Conservation (phyloP, 768 basidiomycete species). For the Termitomyces sp. region DNA sequence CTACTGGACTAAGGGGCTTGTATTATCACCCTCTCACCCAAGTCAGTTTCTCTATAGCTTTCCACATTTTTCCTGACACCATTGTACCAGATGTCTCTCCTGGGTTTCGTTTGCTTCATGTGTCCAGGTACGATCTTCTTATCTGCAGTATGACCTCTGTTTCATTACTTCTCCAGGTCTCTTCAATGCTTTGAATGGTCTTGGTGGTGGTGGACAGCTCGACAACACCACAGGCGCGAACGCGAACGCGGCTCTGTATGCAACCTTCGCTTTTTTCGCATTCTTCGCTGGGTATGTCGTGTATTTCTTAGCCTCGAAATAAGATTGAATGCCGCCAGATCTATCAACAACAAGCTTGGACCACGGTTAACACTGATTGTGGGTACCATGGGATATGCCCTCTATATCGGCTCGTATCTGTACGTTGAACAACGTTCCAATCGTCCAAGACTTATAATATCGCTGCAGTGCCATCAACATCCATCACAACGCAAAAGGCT, state of each 20-base stretch:
- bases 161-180: conserved; percentile 45
- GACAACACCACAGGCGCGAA: conserved; percentile 67
- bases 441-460: neutral
- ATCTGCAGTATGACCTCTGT: neutral
- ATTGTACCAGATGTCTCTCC: conserved; percentile 41
- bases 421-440: conserved; percentile 30
- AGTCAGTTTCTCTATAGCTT: conserved; percentile 7
- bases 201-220: conserved; percentile 78
- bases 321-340: conserved; percentile 35
- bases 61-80: neutral
- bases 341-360: conserved; percentile 80
- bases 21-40: conserved; percentile 26
- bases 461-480: conserved; percentile 64
- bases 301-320: neutral
- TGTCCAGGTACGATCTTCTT: conserved; percentile 41
- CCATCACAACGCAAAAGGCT: conserved; percentile 57
- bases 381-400: conserved; percentile 73
- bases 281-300: conserved; percentile 34
- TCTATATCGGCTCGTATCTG: conserved; percentile 76
- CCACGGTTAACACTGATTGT: conserved; percentile 68
- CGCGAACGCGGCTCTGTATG: conserved; percentile 66
- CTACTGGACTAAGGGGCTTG: conserved; percentile 21
- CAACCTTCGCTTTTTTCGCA: conserved; percentile 44
- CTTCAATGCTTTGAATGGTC: conserved; percentile 77
- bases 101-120: conserved; percentile 74